Base-by-base conservation (phyloP, 371 early-diverging fungal species). In the Fennellomyces sp. region DNA sequence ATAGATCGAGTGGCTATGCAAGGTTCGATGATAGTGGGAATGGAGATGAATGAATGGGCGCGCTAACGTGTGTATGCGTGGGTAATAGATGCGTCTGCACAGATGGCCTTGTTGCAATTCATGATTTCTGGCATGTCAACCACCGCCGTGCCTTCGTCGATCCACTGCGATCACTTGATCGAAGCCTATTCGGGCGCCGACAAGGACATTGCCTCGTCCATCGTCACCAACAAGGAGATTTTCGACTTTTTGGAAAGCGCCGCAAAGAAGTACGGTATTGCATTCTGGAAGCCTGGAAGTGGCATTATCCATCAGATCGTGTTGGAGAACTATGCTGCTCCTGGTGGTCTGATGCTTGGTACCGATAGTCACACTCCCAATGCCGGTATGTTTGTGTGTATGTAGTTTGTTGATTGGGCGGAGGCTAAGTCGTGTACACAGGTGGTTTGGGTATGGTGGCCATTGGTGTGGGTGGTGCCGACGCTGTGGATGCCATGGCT, bases 401-500 rank as follows among this genome's bases (percentile, higher is more conserved):
- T 36, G 35, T 38, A 19, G 10, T 48, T 48, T 48, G 11, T n/a
- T n/a, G n/a, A n/a, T n/a, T n/a, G n/a, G n/a, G n/a, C n/a, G n/a
- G n/a, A n/a, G n/a, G n/a, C n/a, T n/a, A n/a, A n/a, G n/a, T n/a
- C n/a, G n/a, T n/a, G n/a, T n/a, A n/a, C n/a, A 85, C 87, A 64
- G 96, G 96, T 77, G 96, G 96, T 70, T 72, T 95, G 56, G 95
- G 95, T 61, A 92, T 89, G 81, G 78, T 95, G 63, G 96, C 96
- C 49, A 90, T 96, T 60, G 96, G 96, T 82, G 95, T 96, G 52
- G 96, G 96, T 64, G 96, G 96, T 70, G 95, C 95, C 35, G 96
- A 96, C 75, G 96, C 95, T 53, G 95, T 96, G 30, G 96, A 96
- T 78, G 96, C 91, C 25, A 94, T 96, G 94, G 94, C 94, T 31